Evolutionary conservation across 352 stramenopile species (phyloP).

Genomic region (Phytopythium cucurbitacearum): DNA sequence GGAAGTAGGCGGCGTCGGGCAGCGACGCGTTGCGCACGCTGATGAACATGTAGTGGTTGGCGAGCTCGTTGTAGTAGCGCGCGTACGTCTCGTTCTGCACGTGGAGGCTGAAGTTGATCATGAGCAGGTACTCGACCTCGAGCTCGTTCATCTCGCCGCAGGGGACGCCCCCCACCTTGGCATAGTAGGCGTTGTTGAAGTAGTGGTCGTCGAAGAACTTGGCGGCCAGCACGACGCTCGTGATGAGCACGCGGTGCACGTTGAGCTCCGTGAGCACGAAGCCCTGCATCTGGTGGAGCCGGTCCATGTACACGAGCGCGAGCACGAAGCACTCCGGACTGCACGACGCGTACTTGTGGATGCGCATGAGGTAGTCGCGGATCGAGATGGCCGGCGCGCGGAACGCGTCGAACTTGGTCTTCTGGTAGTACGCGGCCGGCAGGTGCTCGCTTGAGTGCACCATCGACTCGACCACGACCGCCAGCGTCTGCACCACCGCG

Average conservation of each 20-base stretch:
- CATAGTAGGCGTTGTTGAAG: slow-evolving; percentile 99
- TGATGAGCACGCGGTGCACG: slow-evolving; percentile 98
- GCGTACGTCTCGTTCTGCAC: slow-evolving; percentile 89
- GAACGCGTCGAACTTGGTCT: slow-evolving; percentile 86
- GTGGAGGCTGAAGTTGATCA: slow-evolving; percentile 98
- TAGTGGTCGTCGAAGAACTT: slow-evolving; percentile 99
- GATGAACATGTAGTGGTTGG: slow-evolving; percentile 81
- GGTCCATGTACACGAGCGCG: slow-evolving; percentile 98
- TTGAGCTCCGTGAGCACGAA: slow-evolving; percentile 97
- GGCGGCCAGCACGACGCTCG: slow-evolving; percentile 94
- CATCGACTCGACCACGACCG: slow-evolving; percentile 76
- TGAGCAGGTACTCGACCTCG: slow-evolving; percentile 97
- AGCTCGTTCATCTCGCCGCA: slow-evolving; percentile 96
- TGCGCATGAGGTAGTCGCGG: slow-evolving; percentile 83
- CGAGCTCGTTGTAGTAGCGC: slow-evolving; percentile 90
- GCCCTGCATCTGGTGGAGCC: slow-evolving; percentile 95
- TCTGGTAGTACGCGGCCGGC: slow-evolving; percentile 46
- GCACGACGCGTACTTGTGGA: slow-evolving; percentile 98
- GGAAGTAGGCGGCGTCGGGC: slow-evolving; percentile 31
- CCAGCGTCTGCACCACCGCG: slow-evolving; percentile 78
- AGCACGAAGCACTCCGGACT: slow-evolving; percentile 99
- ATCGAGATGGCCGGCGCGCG: slow-evolving; percentile 78
- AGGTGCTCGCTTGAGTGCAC: slow-evolving; percentile 60
- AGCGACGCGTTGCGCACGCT: slow-evolving; percentile 34
- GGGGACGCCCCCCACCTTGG: slow-evolving; percentile 93